Conservation (phyloP, 257 asterid genomes). For the Capsicum pubescens region DNA sequence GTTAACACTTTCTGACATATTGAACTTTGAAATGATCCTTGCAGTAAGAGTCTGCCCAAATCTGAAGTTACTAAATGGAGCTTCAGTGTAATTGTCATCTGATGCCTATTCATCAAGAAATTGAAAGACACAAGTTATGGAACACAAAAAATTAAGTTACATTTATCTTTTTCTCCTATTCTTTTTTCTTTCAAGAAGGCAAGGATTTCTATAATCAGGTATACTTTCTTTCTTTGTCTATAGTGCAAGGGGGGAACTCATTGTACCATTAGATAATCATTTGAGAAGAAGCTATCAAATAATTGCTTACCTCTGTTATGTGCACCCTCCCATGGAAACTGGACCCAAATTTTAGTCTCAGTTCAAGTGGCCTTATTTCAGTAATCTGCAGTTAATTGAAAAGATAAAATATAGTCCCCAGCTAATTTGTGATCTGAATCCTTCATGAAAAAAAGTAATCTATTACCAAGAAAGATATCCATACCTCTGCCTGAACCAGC, state of each 20-base stretch:
- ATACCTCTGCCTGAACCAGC: conserved; percentile 85
- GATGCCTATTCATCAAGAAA: conserved; percentile 54
- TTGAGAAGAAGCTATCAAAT: not conserved
- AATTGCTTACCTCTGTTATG: conserved; percentile 76
- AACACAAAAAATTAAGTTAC: not conserved
- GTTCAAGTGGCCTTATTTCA: conserved; percentile 86
- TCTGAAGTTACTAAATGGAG: conserved; percentile 61
- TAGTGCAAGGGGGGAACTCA: not conserved
- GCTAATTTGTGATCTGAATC: conserved; percentile 23
- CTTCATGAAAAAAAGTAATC: not conserved
- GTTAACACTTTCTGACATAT: conserved; percentile 46
- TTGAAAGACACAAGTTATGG: not conserved
- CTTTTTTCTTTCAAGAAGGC: not conserved
- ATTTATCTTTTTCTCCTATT: not conserved
- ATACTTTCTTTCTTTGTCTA: not conserved
- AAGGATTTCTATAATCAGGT: not conserved
- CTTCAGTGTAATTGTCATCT: conserved; percentile 65
- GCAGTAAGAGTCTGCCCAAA: conserved; percentile 80
- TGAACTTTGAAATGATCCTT: conserved; percentile 73
- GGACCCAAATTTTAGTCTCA: conserved; percentile 85
- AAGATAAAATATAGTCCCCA: conserved; percentile 24
- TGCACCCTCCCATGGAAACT: conserved; percentile 83
- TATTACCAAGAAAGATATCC: not conserved
- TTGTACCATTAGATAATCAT: not conserved
- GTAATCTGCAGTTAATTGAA: conserved; percentile 65